These are phyloP conservation scores for Umbilicus rupestris DNA, from an alignment of 164 flowering plant species.

Conservation along the genomic window DNA sequence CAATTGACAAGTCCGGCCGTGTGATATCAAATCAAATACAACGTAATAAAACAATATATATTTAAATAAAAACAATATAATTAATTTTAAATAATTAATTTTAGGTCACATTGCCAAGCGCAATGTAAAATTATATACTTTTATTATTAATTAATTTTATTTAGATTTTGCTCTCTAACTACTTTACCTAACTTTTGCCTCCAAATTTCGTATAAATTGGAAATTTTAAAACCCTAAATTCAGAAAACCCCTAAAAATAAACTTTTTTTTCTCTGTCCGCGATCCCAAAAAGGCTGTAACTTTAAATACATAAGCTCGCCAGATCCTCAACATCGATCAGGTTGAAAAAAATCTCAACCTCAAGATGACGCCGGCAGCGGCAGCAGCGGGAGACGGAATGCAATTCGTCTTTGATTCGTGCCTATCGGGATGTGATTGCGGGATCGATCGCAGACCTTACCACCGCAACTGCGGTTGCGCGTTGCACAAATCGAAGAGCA, in stretches of 20 bases:
- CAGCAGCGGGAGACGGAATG: slow-evolving; percentile 8
- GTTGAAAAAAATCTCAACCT: too few species aligned
- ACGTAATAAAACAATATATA: too few species aligned
- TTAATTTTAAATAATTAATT: too few species aligned
- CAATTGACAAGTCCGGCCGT: too few species aligned
- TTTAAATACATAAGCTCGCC: background rate
- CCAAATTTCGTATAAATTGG: background rate
- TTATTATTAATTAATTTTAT: too few species aligned
- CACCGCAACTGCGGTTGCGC: slow-evolving; percentile 35
- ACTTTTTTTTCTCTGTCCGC: background rate
- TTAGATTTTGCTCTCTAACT: background rate
- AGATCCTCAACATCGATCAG: background rate
- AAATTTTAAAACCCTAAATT: too few species aligned
- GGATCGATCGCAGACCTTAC: slow-evolving; percentile 30
- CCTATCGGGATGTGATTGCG: slow-evolving; percentile 19
- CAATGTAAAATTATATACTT: too few species aligned
- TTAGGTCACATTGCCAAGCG: too few species aligned
- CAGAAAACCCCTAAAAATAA: background rate
- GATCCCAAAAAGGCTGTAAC: background rate
- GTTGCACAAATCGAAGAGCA: slow-evolving; percentile 15
- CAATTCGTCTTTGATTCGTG: slow-evolving; percentile 14
- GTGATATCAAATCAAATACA: too few species aligned
- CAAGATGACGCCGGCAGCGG: background rate
- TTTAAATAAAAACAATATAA: too few species aligned
- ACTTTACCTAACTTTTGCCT: slow-evolving; percentile 4